Conservation (phyloP, 257 asterid genomes). For the Gardenia jasminoides region DNA sequence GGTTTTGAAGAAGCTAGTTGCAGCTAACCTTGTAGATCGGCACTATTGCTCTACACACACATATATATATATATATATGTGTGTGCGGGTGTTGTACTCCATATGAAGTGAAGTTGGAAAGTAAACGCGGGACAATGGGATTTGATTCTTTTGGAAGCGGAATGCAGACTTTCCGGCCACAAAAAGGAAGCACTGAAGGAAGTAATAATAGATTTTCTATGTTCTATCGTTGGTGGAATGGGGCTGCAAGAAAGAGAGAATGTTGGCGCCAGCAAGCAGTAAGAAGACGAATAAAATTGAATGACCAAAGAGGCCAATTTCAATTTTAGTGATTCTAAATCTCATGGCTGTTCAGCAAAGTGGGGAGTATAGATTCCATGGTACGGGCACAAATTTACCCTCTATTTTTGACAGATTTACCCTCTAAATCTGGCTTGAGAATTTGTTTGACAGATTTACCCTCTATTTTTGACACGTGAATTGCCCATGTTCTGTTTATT, state of each 20-base stretch:
- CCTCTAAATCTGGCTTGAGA: too few species aligned
- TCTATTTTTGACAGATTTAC: too few species aligned
- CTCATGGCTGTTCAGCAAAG: slow-evolving; percentile 12
- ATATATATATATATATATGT: slow-evolving; percentile 8
- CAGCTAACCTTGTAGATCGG: neutral
- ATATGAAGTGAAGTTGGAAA: neutral
- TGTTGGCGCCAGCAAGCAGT: neutral
- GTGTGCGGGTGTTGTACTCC: neutral
- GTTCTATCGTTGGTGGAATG: neutral
- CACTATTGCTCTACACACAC: slow-evolving; percentile 2
- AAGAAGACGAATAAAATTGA: neutral
- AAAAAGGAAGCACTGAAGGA: neutral
- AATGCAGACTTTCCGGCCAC: neutral
- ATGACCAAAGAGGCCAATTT: neutral
- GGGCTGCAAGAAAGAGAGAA: neutral
- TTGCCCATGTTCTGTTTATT: too few species aligned
- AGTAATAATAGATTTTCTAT: neutral
- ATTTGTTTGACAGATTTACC: too few species aligned
- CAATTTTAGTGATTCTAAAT: slow-evolving; percentile 3
- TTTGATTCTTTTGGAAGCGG: slow-evolving; percentile 1
- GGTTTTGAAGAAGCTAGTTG: slow-evolving; percentile 9
- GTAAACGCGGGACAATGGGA: neutral
- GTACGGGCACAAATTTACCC: too few species aligned
- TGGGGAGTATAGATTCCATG: neutral
- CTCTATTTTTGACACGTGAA: too few species aligned